Evolutionary conservation across 2,329 filamentous ascomycete species (phyloP), one percentile per base, ranked within the genome.

Genomic region (Endocalyx cinctus): DNA sequence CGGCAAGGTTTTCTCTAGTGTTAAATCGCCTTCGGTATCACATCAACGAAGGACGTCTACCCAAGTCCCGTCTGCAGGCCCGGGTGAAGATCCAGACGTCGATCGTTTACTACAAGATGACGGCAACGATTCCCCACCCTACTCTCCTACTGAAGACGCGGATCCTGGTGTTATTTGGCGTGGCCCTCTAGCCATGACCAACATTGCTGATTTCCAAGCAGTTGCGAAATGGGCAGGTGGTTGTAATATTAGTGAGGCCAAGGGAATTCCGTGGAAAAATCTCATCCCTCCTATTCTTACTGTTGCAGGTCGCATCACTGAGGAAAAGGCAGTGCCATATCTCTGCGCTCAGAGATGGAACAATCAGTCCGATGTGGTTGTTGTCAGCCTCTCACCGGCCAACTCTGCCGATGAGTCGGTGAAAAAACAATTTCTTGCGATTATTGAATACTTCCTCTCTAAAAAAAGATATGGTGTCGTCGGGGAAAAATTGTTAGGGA

Each of bases 401-500:
- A 49, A 54, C 5, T 67, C 74, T 2, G 74, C 79, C 2, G 77
- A 82, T 15, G 69, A 79, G 5, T 66, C 67, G 1, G 75, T 79
- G 2, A 67, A 69, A 18, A 60, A 69, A 6, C 74, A 78, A 16
- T 94, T 94, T 52, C 72, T 84, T 43, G 74, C 75, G 13, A 69
- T 97, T n/a, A 86, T 89, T 50, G 75, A 88, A 33, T 97, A 98
- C 62, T 97, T 98, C 55, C 69, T 79, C 26, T 73, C 72, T 31
- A 86, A 90, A 52, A 77, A 84, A 44, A 76, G 88, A 20, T 98
- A 94, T 57, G 90, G 88, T 14, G 90, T 97, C 2, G 74, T 96
- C 6, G 82, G 82, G 11, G 85, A 90, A 53, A 84, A 85, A 57
- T 74, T 76, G 1, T 64, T 80, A 18, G 74, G 79, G 14, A 82